Evolutionary conservation across 2,329 filamentous ascomycete genomes (phyloP).

Genomic region (Dichotomopilus funicola): DNA sequence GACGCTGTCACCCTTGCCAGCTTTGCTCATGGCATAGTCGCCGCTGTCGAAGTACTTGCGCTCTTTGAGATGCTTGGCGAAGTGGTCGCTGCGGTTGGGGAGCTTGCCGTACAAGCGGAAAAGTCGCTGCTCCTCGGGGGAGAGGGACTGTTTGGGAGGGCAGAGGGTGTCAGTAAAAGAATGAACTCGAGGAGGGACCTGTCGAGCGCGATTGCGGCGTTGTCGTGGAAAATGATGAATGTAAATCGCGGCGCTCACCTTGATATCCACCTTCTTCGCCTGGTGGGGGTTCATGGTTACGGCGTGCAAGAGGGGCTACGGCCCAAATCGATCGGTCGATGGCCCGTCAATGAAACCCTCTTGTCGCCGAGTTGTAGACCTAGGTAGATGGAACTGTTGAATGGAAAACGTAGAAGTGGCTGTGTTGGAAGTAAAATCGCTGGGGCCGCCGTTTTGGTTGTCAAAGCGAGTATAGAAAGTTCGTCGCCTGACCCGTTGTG

Average conservation of each 20-base stretch:
- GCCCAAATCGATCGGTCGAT: neutral
- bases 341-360: neutral
- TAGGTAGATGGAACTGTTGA: neutral
- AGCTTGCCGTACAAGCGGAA: constrained; percentile 98
- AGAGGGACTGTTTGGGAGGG: constrained; percentile 60
- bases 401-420: neutral
- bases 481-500: neutral
- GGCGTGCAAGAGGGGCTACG: neutral
- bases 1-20: constrained; percentile 89
- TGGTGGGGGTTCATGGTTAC: constrained; percentile 82
- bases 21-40: constrained; percentile 94
- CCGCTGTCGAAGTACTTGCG: constrained; percentile 98
- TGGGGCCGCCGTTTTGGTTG: too few relatives aligned
- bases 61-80: constrained; percentile 98
- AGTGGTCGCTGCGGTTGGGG: constrained; percentile 89
- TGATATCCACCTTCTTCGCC: constrained; percentile 97
- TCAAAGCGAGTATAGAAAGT: too few relatives aligned
- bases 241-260: constrained; percentile 51
- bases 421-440: too few relatives aligned
- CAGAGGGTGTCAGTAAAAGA: constrained; percentile 1
- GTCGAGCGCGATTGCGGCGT: neutral
- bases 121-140: constrained; percentile 89
- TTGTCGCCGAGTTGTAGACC: neutral
- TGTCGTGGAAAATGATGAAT: neutral
- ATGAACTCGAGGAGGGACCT: too few relatives aligned